phyloP scores from a whole-genome alignment of 2,329 filamentous ascomycete species.

The Beauveria sp. region DNA sequence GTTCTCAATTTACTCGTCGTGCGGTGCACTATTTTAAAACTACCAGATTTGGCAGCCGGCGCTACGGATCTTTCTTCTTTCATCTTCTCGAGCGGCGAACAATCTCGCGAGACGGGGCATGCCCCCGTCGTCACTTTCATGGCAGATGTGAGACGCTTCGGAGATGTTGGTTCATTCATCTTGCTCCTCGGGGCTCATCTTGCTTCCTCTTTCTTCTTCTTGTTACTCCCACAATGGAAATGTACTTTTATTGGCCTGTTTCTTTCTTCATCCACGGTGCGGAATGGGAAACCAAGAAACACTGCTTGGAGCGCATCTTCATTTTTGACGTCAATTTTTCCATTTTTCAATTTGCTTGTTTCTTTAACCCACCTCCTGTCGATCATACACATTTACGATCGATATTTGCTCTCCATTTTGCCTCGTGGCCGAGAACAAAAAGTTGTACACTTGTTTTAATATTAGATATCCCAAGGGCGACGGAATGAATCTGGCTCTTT shows the following conservation, averaged over 20 bases:
- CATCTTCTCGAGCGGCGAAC: no score
- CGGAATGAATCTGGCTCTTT: conserved; percentile 1
- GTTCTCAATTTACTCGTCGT: background rate
- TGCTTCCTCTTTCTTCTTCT: no score
- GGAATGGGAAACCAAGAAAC: no score
- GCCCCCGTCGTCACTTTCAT: no score
- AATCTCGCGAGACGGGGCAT: no score
- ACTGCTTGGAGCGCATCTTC: no score
- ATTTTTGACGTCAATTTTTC: background rate
- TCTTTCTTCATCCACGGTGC: no score
- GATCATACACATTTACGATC: background rate
- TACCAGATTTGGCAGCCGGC: background rate
- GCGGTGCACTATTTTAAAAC: background rate
- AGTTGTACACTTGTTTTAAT: conserved; percentile 5
- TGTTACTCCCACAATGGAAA: no score
- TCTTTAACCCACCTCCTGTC: background rate
- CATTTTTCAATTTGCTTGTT: background rate
- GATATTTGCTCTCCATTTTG: background rate
- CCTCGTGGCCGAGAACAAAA: background rate
- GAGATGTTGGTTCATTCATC: no score
- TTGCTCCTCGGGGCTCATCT: no score
- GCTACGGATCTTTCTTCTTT: background rate
- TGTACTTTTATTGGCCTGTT: no score
- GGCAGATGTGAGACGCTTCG: no score
- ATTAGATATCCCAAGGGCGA: background rate